phyloP scores from a whole-genome alignment of 2,329 filamentous ascomycete species.

The Fusarium staphyleae region DNA sequence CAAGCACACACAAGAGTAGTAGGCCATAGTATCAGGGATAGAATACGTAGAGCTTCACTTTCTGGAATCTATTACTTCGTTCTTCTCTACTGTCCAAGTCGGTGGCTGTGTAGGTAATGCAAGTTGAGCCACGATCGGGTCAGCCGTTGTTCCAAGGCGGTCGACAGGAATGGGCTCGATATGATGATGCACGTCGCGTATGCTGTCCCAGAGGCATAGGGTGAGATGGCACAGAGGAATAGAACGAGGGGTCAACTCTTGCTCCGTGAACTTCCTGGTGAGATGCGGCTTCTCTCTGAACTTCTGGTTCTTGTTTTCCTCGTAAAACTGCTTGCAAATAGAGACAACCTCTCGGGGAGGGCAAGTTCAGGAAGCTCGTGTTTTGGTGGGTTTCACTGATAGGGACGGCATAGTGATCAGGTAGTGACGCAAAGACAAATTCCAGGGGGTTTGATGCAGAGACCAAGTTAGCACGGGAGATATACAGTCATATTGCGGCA shows the following conservation, averaged over 20 bases:
- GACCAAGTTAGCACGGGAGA: conserved; percentile 21
- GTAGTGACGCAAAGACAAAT: conserved; percentile 30
- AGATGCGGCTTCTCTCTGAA: not conserved
- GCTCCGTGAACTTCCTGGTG: not conserved
- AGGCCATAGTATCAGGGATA: not conserved
- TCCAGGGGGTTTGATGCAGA: conserved; percentile 33
- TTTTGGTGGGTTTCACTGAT: not conserved
- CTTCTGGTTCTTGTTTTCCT: not conserved
- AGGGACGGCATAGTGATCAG: conserved; percentile 24
- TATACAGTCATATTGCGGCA: conserved; percentile 31
- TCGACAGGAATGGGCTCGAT: conserved; percentile 31
- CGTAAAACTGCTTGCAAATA: conserved; percentile 1
- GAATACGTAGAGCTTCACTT: not conserved
- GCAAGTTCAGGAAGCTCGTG: conserved; percentile 30
- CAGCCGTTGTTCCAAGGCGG: conserved; percentile 22
- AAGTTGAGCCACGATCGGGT: conserved; percentile 30
- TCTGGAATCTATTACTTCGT: not conserved
- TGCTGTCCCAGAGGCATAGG: conserved; percentile 11
- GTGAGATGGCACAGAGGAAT: conserved; percentile 17
- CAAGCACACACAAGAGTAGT: conserved; percentile 12
- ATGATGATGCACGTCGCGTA: not conserved
- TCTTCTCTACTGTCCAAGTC: too few species aligned
- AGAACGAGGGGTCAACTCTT: conserved; percentile 2
- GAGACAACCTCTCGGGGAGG: conserved; percentile 22
- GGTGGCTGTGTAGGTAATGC: conserved; percentile 5